Conservation (phyloP, 139 green algal species). For the Coelastrella sp. region DNA sequence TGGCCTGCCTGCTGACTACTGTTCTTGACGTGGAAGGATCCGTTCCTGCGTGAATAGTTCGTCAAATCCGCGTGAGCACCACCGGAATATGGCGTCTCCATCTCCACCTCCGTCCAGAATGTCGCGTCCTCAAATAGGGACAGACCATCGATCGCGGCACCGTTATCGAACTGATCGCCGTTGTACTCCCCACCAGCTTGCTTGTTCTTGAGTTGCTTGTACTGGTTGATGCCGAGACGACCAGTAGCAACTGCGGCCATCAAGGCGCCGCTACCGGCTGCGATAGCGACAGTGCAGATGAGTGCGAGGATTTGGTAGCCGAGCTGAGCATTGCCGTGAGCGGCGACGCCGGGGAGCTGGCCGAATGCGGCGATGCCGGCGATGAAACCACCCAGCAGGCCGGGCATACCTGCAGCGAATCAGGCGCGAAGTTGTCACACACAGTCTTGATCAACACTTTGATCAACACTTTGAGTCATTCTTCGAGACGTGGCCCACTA, state of each 20-base stretch:
- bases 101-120: conserved; percentile 49
- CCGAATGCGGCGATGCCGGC: conserved; percentile 40
- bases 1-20: not conserved
- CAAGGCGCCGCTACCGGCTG: not conserved
- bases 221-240: not conserved
- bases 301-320: conserved; percentile 39
- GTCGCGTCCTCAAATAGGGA: conserved; percentile 55
- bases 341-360: conserved; percentile 19
- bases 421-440: not conserved
- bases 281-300: conserved; percentile 39
- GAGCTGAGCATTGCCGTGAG: conserved; percentile 42
- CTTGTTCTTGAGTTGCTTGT: not conserved
- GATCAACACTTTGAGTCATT: not conserved
- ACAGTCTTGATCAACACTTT: too few relatives aligned
- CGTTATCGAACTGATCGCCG: not conserved
- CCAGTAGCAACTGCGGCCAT: not conserved
- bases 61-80: not conserved
- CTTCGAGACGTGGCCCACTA: too few relatives aligned
- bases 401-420: not conserved
- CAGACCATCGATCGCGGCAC: conserved; percentile 24
- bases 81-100: conserved; percentile 3
- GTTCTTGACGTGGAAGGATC: not conserved
- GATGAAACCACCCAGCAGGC: conserved; percentile 57
- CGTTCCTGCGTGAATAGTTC: conserved; percentile 3
- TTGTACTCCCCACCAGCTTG: not conserved